Evolutionary conservation across 2,329 filamentous ascomycete species (phyloP).

Genomic region (Scytalidium sp.): DNA sequence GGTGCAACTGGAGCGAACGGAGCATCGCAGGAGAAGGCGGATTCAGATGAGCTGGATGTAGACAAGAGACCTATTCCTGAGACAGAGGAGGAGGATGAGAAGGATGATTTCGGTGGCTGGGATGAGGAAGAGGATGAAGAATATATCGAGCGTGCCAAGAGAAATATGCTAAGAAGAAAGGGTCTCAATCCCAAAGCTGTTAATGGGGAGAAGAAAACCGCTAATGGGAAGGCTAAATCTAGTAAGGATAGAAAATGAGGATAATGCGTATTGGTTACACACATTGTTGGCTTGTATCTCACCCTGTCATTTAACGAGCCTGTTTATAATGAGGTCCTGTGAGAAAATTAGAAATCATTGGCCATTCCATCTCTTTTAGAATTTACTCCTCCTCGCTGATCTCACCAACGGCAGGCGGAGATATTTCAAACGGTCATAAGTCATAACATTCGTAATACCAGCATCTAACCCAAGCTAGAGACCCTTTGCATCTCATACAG

Average conservation of each 20-base stretch:
- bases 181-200: conserved; percentile 69
- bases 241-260: conserved; percentile 1
- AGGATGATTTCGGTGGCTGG: conserved; percentile 67
- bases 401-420: not conserved
- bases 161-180: conserved; percentile 69
- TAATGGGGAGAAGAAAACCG: conserved; percentile 20
- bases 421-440: not conserved
- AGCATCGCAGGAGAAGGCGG: conserved; percentile 10
- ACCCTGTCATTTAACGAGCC: not conserved
- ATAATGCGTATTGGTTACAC: not conserved
- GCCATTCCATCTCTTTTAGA: not conserved
- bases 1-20: conserved; percentile 24
- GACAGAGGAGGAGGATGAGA: conserved; percentile 28
- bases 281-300: not conserved
- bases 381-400: not conserved
- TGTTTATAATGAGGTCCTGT: not conserved
- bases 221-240: not conserved
- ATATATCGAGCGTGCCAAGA: conserved; percentile 71
- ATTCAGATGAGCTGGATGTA: conserved; percentile 45
- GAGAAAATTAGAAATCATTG: not conserved
- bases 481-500: not conserved
- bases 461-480: not conserved
- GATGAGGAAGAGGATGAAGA: conserved; percentile 70
- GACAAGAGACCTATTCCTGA: conserved; percentile 67
- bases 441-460: not conserved